A percentile compares a stretch with the other conserved stretches of the same genome.
phyloP scores from a whole-genome alignment of 371 early-diverging fungal species.

The Zancudomyces culisetae region DNA sequence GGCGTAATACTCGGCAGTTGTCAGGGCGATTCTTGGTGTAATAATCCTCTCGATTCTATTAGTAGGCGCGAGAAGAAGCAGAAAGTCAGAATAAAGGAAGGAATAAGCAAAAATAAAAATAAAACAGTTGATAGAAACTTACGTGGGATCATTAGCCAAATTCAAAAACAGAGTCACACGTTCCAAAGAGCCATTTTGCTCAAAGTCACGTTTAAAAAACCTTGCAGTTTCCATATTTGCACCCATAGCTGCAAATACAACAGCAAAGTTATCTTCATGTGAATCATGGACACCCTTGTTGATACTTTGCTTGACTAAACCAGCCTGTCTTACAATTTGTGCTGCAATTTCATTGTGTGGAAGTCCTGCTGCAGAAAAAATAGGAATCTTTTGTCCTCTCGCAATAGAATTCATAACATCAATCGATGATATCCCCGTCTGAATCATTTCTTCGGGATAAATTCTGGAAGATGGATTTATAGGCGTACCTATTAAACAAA shows the following conservation, averaged over 20 bases:
- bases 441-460: slow-evolving; percentile 99
- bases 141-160: slow-evolving; percentile 99
- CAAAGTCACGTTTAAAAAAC: slow-evolving; percentile 99
- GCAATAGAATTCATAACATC: slow-evolving; percentile 99
- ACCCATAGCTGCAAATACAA: slow-evolving; percentile 99
- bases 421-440: slow-evolving; percentile 99
- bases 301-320: slow-evolving; percentile 68
- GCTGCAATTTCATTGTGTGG: slow-evolving; percentile 99
- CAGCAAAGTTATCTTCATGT: slow-evolving; percentile 99
- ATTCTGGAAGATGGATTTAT: slow-evolving; percentile 99
- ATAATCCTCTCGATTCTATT: slow-evolving; percentile 95
- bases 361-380: slow-evolving; percentile 98
- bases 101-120: slow-evolving; percentile 21
- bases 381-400: slow-evolving; percentile 99
- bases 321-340: slow-evolving; percentile 99
- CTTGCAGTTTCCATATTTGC: slow-evolving; percentile 99
- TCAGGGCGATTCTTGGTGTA: slow-evolving; percentile 98
- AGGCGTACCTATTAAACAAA: slow-evolving; percentile 47
- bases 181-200: slow-evolving; percentile 98
- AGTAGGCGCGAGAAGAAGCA: too few relatives aligned
- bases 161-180: slow-evolving; percentile 98
- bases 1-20: slow-evolving; percentile 99
- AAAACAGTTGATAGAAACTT: slow-evolving; percentile 6
- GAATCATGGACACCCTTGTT: slow-evolving; percentile 93
- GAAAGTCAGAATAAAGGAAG: slow-evolving; percentile 12